Evolutionary conservation across 495 filamentous ascomycete genomes (phyloP).

Genomic region (Penicillium tannophilum): DNA sequence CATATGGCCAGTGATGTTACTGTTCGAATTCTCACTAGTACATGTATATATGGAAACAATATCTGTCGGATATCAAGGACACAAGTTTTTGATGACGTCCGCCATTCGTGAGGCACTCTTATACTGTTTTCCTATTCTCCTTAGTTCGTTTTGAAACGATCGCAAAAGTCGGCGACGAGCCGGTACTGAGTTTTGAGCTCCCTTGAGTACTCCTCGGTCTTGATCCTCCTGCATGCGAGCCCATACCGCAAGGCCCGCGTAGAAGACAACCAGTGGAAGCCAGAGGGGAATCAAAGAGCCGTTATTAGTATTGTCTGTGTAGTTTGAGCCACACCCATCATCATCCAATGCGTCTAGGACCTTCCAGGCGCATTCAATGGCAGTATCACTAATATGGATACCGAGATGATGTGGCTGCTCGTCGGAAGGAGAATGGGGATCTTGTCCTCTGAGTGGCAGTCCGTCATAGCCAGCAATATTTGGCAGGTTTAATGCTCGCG

Average conservation of each 20-base stretch:
- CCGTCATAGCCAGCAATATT: neutral
- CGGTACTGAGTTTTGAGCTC: neutral
- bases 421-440: neutral
- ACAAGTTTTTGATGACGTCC: neutral
- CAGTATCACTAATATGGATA: neutral
- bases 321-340: neutral
- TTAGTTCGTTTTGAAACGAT: neutral
- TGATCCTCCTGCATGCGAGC: neutral
- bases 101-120: neutral
- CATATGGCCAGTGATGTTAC: neutral
- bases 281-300: neutral
- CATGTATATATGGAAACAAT: neutral
- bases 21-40: neutral
- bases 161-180: neutral
- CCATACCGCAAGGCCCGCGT: neutral
- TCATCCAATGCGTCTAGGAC: neutral
- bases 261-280: neutral
- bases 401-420: neutral
- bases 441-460: neutral
- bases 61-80: neutral
- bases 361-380: neutral
- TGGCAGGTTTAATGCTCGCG: neutral
- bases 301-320: neutral
- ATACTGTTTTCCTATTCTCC: neutral
- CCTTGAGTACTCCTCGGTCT: neutral